phyloP scores from a whole-genome alignment of 768 basidiomycete genomes.

The Leccinum rimulosum region DNA sequence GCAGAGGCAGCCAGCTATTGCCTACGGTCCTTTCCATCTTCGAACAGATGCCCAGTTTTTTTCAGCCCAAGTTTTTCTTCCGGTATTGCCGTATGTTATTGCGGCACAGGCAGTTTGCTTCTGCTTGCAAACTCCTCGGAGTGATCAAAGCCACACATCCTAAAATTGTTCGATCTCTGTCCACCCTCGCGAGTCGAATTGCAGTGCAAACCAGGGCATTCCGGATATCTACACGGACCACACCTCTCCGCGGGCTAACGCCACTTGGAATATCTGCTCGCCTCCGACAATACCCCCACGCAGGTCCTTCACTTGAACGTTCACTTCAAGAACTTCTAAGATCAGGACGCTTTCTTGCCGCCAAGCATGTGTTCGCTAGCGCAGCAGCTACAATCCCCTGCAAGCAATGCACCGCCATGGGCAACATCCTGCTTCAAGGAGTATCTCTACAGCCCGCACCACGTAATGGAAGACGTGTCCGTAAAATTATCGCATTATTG shows the following conservation, averaged over 20 bases:
- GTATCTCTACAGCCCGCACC: conserved; percentile 31
- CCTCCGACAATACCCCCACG: conserved; percentile 4
- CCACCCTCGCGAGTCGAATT: conserved; percentile 3
- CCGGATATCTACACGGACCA: conserved; percentile 2
- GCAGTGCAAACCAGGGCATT: conserved; percentile 9
- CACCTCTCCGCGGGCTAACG: conserved; percentile 2
- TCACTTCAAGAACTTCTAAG: conserved; percentile 23
- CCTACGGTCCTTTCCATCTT: conserved; percentile 41
- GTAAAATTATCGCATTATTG: conserved; percentile 39
- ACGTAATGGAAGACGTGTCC: conserved; percentile 46
- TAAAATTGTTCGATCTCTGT: conserved; percentile 10
- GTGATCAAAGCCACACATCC: conserved; percentile 18
- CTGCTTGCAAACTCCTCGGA: conserved; percentile 34
- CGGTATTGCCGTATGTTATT: conserved; percentile 41
- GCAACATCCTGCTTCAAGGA: conserved; percentile 58
- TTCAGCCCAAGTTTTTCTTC: conserved; percentile 40
- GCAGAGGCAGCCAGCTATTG: conserved; percentile 36
- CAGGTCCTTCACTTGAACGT: conserved; percentile 12
- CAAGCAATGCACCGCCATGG: conserved; percentile 41
- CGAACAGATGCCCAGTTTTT: conserved; percentile 31
- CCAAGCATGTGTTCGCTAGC: conserved; percentile 40
- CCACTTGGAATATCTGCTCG: conserved; percentile 20
- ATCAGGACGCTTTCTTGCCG: conserved; percentile 42
- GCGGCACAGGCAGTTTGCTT: conserved; percentile 36
- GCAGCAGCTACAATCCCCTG: conserved; percentile 29